These are phyloP conservation scores for Simmondsia chinensis DNA, from an alignment of 148 eudicot genomes.

Conservation along the genomic window DNA sequence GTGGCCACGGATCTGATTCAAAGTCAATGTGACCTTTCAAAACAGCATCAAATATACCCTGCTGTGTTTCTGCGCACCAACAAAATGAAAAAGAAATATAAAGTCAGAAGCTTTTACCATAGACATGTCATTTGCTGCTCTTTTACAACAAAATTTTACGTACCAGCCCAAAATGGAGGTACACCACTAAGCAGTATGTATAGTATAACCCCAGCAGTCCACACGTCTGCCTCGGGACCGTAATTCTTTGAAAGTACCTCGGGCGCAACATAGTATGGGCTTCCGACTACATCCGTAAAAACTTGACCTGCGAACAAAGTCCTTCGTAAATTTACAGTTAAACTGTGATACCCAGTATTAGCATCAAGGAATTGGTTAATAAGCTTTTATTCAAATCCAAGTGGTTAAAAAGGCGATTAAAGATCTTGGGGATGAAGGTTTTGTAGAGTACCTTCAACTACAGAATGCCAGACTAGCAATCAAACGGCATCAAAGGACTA, in stretches of 20 bases:
- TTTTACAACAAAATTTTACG: slow-evolving; percentile 1
- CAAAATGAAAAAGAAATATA: slow-evolving; percentile 6
- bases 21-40: slow-evolving; percentile 86
- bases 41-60: slow-evolving; percentile 97
- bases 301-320: slow-evolving; percentile 59
- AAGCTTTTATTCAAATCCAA: too few relatives aligned
- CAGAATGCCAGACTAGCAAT: too few relatives aligned
- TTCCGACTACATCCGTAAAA: slow-evolving; percentile 93
- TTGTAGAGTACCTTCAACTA: too few relatives aligned
- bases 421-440: too few relatives aligned
- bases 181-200: slow-evolving; percentile 96
- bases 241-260: slow-evolving; percentile 94
- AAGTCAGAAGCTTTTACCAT: neutral
- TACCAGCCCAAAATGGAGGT: slow-evolving; percentile 99
- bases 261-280: slow-evolving; percentile 98
- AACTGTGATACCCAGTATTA: too few relatives aligned
- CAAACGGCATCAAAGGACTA: too few relatives aligned
- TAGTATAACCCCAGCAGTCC: slow-evolving; percentile 98
- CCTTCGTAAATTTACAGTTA: too few relatives aligned
- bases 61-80: slow-evolving; percentile 70
- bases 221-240: slow-evolving; percentile 97
- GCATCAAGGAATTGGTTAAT: too few relatives aligned
- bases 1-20: slow-evolving; percentile 96
- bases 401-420: too few relatives aligned
- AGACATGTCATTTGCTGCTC: neutral